Base-by-base conservation (phyloP, 306 rosid genomes). In the Prunus salicina region DNA sequence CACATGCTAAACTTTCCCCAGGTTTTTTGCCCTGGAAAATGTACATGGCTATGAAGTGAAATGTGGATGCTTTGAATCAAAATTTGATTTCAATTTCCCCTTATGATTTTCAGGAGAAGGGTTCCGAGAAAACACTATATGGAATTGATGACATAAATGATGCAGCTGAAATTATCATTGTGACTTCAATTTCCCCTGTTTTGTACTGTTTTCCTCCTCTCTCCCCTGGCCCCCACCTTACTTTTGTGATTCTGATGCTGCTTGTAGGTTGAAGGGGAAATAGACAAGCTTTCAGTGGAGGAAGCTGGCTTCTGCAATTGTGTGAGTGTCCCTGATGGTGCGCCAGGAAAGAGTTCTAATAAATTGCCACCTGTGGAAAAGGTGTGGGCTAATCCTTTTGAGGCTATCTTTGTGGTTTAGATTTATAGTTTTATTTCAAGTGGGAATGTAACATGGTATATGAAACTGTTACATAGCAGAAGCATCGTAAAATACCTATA, bases 261-360 rank as follows among this genome's bases (percentile, higher is more conserved):
- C 63, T 61, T 30, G 72, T 81, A 94, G 97, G 98, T 92, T 71
- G 98, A 94, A 80, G 97, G 98, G 68, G 98, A 94, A 83, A 68
- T 88, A 65, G 98, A 94, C 78, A 94, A 94, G 89, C 97, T 94
- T 82, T 94, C 98, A 32, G 80, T 92, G 45, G 97, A 92, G 82
- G 98, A 94, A 80, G 96, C 93, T 80, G 98, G 97, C 74, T 85
- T 90, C 80, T 82, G n/a, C 71, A 90, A 90, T 78, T 94, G 98
- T 82, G 94, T 92, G 8, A 92, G 97, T 85, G 96, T 88, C 76
- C 98, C 98, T 60, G 87, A 79, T 28, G 98, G 96, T 81, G 98
- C 96, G 12, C 91, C 98, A 38, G 62, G 58, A 73, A 90, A 89
- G 82, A 84, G 84, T 79, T 92, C 96, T n/a, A 55, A 80, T 32